Conservation (phyloP, 768 basidiomycete genomes). For the Trametes punicea region DNA sequence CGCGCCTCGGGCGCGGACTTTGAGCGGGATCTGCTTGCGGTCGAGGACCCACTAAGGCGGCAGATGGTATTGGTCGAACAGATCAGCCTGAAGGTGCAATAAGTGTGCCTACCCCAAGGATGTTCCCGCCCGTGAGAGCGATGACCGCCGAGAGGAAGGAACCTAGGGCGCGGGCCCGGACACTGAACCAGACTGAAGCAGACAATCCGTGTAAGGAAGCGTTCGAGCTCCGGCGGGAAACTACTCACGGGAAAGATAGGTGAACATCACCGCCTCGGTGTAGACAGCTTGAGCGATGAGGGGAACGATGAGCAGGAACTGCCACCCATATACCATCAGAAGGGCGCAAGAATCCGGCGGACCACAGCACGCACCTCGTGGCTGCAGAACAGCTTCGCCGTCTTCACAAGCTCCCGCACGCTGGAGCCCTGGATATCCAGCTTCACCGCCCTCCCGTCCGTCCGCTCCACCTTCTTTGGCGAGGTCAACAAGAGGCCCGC, state of each 20-base stretch:
- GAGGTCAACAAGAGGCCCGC: constrained; percentile 8
- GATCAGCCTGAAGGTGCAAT: neutral
- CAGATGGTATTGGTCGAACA: neutral
- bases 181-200: constrained; percentile 4
- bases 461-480: constrained; percentile 8
- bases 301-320: constrained; percentile 10
- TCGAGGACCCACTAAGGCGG: constrained; percentile 6
- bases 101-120: neutral
- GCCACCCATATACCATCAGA: neutral
- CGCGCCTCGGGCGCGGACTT: constrained; percentile 5
- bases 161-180: constrained; percentile 9
- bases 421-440: constrained; percentile 7
- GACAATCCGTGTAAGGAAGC: neutral
- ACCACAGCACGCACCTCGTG: neutral
- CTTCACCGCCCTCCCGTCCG: constrained; percentile 8
- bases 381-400: constrained; percentile 6
- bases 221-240: too few species aligned
- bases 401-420: neutral
- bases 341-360: neutral
- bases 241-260: constrained; percentile 1
- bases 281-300: constrained; percentile 7
- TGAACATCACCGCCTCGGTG: constrained; percentile 10
- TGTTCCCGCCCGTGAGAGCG: constrained; percentile 7
- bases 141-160: constrained; percentile 5
- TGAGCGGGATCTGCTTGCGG: neutral